phyloP scores from a whole-genome alignment of 1,284 basidiomycete genomes.

The Irpex sp. region DNA sequence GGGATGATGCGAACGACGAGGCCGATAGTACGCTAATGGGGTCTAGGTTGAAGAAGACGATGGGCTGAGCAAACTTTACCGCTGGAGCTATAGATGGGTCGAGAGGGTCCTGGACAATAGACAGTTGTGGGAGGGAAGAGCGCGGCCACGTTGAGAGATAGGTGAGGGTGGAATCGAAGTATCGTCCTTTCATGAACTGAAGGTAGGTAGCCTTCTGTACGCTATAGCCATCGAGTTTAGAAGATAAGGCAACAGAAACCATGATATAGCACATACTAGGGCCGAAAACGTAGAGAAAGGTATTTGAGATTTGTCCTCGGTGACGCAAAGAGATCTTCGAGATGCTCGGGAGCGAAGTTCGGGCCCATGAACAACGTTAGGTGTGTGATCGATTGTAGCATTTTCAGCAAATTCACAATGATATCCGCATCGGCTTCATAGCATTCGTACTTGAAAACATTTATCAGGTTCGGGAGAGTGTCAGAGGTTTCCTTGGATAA shows the following conservation, averaged over 20 bases:
- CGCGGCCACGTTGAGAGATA: conserved; percentile 57
- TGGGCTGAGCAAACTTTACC: conserved; percentile 61
- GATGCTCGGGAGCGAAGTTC: conserved; percentile 61
- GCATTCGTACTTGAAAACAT: conserved; percentile 44
- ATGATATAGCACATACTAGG: conserved; percentile 50
- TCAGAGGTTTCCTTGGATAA: conserved; percentile 32
- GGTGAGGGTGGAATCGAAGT: conserved; percentile 59
- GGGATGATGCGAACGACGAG: conserved; percentile 38
- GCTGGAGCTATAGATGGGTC: conserved; percentile 31
- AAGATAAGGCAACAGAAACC: neutral
- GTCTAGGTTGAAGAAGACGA: conserved; percentile 68
- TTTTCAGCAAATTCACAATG: conserved; percentile 49
- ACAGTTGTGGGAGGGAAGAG: conserved; percentile 41
- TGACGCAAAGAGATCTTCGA: conserved; percentile 52
- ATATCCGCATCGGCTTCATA: conserved; percentile 66
- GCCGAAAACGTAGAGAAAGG: conserved; percentile 58
- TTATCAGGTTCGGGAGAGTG: conserved; percentile 36
- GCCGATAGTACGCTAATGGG: conserved; percentile 40
- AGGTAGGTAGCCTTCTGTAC: conserved; percentile 65
- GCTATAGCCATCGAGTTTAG: conserved; percentile 29
- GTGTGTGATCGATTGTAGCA: conserved; percentile 44
- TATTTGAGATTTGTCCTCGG: conserved; percentile 35
- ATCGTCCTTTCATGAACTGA: conserved; percentile 68
- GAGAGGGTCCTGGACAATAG: conserved; percentile 65
- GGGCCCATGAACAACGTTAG: conserved; percentile 58